Conservation (phyloP, 805 yeast species). For the Sugiyamaella smithiae region DNA sequence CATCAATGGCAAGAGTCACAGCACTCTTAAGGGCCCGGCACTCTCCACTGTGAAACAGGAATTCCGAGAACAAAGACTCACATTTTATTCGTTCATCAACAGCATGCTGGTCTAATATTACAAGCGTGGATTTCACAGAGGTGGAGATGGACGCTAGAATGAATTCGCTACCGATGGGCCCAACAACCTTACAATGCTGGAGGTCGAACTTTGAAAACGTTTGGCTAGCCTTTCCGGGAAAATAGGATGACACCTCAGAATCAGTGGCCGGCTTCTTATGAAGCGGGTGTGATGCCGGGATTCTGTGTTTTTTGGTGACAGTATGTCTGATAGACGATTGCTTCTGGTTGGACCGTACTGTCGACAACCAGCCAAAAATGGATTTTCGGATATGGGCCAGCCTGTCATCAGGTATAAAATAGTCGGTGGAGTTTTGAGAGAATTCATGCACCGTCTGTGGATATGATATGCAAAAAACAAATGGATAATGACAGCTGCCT, state of each 20-base stretch:
- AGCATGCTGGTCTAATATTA: constrained; percentile 76
- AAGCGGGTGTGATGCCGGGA: background rate
- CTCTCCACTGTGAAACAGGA: constrained; percentile 33
- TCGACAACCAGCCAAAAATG: background rate
- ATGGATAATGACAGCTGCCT: background rate
- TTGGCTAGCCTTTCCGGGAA: background rate
- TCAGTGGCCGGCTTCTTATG: background rate
- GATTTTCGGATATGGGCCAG: background rate
- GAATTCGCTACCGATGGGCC: constrained; percentile 63
- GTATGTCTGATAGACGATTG: background rate
- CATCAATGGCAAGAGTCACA: background rate
- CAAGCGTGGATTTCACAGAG: constrained; percentile 33
- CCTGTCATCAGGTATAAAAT: background rate
- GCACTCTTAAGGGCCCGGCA: constrained; percentile 14
- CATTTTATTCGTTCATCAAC: constrained; percentile 71
- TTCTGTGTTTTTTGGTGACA: background rate
- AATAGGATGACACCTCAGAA: constrained; percentile 1
- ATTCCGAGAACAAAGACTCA: constrained; percentile 47
- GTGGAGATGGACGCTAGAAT: constrained; percentile 43
- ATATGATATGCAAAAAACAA: background rate
- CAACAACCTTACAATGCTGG: constrained; percentile 20
- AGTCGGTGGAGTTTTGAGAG: background rate
- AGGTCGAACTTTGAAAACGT: constrained; percentile 16
- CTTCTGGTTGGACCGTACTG: background rate
- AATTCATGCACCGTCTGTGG: background rate